Conservation (phyloP, 768 basidiomycete genomes). For the Astraeus odoratus region DNA sequence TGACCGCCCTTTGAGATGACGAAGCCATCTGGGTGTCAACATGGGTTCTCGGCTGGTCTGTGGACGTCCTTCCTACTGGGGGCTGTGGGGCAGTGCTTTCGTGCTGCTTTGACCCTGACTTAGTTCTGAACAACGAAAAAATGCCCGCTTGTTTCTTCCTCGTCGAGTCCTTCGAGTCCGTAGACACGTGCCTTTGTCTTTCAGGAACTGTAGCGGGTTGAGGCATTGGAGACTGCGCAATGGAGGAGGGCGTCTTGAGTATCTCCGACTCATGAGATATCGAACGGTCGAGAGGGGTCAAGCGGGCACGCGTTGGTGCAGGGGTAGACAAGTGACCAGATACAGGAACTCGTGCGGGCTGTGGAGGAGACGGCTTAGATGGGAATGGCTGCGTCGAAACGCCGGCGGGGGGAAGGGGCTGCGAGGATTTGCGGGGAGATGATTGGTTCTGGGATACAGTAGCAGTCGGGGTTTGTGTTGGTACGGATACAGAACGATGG, state of each 20-base stretch:
- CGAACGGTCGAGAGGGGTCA: constrained; percentile 25
- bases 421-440: constrained; percentile 24
- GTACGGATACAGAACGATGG: constrained; percentile 32
- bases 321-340: constrained; percentile 27
- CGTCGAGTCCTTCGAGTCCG: constrained; percentile 28
- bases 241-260: constrained; percentile 59
- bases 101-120: constrained; percentile 24
- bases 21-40: constrained; percentile 6
- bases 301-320: constrained; percentile 21
- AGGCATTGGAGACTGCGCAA: constrained; percentile 43
- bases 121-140: constrained; percentile 25
- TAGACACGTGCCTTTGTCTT: constrained; percentile 21
- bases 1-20: constrained; percentile 12
- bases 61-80: constrained; percentile 12
- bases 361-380: constrained; percentile 14
- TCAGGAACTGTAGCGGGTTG: constrained; percentile 26
- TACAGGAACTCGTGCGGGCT: constrained; percentile 21
- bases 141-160: constrained; percentile 25
- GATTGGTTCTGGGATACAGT: constrained; percentile 16
- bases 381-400: constrained; percentile 26
- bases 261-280: constrained; percentile 46
- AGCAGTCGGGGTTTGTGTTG: constrained; percentile 16
- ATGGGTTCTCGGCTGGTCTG: constrained; percentile 15
- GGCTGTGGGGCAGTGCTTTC: constrained; percentile 20
- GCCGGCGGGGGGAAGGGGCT: constrained; percentile 19